Base-by-base conservation (phyloP, 495 filamentous ascomycete genomes). In the Trichoderma gamsii region DNA sequence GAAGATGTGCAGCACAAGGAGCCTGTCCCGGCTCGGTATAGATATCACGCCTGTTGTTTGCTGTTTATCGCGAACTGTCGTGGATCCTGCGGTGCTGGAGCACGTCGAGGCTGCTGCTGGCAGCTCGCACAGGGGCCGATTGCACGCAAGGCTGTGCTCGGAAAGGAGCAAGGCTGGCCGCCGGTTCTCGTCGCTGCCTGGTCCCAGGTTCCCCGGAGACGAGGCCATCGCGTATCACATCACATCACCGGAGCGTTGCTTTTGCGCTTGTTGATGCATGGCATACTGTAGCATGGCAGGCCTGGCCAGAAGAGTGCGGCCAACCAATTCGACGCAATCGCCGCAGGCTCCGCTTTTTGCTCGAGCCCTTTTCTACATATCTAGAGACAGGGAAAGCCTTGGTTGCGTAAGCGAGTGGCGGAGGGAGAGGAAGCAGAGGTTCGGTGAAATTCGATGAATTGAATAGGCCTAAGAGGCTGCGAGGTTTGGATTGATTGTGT, bases 181-280 rank as follows among this genome's bases (percentile, higher is more conserved):
- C 56, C 23, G 23, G 4, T 32, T 61, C 56, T 21, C 23, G 6
- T 32, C n/a, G 29, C 23, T 32, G 23, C 23, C 9, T 23, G 21
- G 2, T n/a, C 6, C 23, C 23, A 25, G 23, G 23, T 61, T 61
- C 56, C 27, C 56, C 56, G 27, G 56, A 61, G 23, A 27, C 25
- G 8, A 29, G 23, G 15, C 15, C n/a, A 61, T 61, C 56, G n/a
- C 56, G 15, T 21, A 23, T 23, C 51, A 56, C 18, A 23, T 23
- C 51, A 56, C 18, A 16, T n/a, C 16, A 23, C 43, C 12, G 18
- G 49, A 13, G 56, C 25, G 56, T 29, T 61, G 56, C 56, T 59
- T 3, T 15, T 18, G 29, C 21, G 68, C 52, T 61, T 25, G 65
- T 67, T 67, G 38, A 38, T 51, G 61, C 64, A 46, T 67, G 38